Percentiles rank a stretch among this genome's conserved stretches.
phyloP scores from a whole-genome alignment of 2,329 filamentous ascomycete genomes.

The Fusarium avenaceum region DNA sequence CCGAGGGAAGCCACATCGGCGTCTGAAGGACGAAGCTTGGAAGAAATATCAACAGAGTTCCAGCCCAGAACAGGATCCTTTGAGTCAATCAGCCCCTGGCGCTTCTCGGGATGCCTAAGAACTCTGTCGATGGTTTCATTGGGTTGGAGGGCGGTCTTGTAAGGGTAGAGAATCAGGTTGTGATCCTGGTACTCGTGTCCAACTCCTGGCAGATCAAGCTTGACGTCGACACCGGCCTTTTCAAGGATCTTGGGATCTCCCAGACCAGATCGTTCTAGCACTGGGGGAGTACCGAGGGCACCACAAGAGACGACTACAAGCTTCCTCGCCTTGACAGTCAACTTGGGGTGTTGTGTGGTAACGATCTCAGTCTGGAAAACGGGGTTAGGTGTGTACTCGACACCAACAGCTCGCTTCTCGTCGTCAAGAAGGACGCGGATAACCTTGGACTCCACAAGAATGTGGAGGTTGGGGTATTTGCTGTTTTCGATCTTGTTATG shows the following conservation, averaged over 20 bases:
- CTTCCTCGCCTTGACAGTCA: constrained; percentile 48
- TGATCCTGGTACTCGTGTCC: constrained; percentile 69
- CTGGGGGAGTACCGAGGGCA: constrained; percentile 64
- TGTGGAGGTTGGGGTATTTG: constrained; percentile 69
- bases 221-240: constrained; percentile 60
- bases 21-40: constrained; percentile 68
- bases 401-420: constrained; percentile 66
- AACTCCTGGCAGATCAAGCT: constrained; percentile 65
- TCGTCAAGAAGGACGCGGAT: constrained; percentile 66
- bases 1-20: constrained; percentile 66
- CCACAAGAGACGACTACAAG: constrained; percentile 58
- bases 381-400: constrained; percentile 67
- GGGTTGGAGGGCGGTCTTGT: constrained; percentile 53
- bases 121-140: constrained; percentile 64
- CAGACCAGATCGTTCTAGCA: constrained; percentile 74
- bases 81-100: constrained; percentile 59
- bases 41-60: constrained; percentile 69
- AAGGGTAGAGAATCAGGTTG: constrained; percentile 66
- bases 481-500: constrained; percentile 50
- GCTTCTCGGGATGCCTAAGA: constrained; percentile 61
- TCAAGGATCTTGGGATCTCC: constrained; percentile 65
- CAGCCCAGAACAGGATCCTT: constrained; percentile 67
- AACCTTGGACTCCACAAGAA: constrained; percentile 70
- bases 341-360: constrained; percentile 23
- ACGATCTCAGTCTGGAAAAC: constrained; percentile 39